These are phyloP conservation scores for Odontarrhena argentea DNA, from an alignment of 345 rosid species.

Conservation along the genomic window DNA sequence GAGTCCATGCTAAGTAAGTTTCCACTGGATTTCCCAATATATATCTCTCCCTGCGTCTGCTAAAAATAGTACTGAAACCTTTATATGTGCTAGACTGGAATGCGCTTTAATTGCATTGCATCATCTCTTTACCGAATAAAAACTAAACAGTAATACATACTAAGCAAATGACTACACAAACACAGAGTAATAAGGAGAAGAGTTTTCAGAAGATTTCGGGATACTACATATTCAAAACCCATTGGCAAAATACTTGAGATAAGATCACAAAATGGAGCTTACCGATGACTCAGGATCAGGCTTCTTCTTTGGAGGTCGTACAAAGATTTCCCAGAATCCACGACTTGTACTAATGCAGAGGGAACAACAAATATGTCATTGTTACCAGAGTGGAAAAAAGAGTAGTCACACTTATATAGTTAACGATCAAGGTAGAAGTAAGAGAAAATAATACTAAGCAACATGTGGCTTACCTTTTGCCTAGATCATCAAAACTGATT, in stretches of 20 bases:
- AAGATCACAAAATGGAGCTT: constrained; percentile 25
- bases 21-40: constrained; percentile 42
- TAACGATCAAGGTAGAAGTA: constrained; percentile 21
- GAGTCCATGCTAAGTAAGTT: constrained; percentile 47
- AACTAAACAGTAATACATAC: constrained; percentile 19
- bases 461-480: constrained; percentile 54
- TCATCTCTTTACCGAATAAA: constrained; percentile 10
- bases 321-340: constrained; percentile 66
- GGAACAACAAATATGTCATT: constrained; percentile 13
- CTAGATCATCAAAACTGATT: constrained; percentile 42
- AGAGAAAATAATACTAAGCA: constrained; percentile 12
- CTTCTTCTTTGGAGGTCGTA: constrained; percentile 45
- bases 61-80: constrained; percentile 29
- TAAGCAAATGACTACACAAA: constrained; percentile 25
- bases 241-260: constrained; percentile 16
- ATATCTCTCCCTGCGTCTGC: constrained; percentile 58
- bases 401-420: constrained; percentile 10
- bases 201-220: constrained; percentile 12
- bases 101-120: neutral
- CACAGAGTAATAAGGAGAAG: neutral
- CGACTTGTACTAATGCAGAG: constrained; percentile 50
- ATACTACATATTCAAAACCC: constrained; percentile 12
- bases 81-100: constrained; percentile 21
- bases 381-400: constrained; percentile 32
- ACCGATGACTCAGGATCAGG: constrained; percentile 46